These are phyloP conservation scores for Saccharomycopsis javanensis DNA, from an alignment of 805 yeast genomes.

Conservation along the genomic window DNA sequence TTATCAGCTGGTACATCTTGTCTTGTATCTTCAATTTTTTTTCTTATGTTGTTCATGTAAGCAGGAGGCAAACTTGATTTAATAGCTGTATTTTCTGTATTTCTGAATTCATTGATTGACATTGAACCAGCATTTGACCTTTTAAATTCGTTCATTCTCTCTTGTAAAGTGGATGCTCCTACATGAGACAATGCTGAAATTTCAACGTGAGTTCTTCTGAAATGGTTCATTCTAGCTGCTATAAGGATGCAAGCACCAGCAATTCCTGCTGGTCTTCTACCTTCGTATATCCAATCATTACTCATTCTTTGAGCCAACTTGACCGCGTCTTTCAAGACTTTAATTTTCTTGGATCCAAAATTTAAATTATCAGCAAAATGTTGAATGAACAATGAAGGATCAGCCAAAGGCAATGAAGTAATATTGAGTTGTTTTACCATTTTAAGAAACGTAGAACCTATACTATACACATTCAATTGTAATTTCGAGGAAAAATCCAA, in stretches of 20 bases:
- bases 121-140: conserved; percentile 64
- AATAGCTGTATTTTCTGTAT: conserved; percentile 24
- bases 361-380: conserved; percentile 85
- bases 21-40: background rate
- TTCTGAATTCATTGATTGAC: conserved; percentile 67
- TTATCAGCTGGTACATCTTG: background rate
- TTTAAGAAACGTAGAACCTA: conserved; percentile 92
- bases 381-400: conserved; percentile 87
- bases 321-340: conserved; percentile 81
- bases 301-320: conserved; percentile 85
- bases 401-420: conserved; percentile 73
- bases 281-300: conserved; percentile 92
- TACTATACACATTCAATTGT: conserved; percentile 84
- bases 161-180: conserved; percentile 87
- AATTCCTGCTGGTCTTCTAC: conserved; percentile 95
- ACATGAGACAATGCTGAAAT: conserved; percentile 93
- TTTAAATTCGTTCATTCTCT: conserved; percentile 80
- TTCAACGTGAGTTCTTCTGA: conserved; percentile 84
- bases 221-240: conserved; percentile 96
- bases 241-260: conserved; percentile 93
- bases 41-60: conserved; percentile 46
- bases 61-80: conserved; percentile 74
- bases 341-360: conserved; percentile 62
- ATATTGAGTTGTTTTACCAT: conserved; percentile 82
- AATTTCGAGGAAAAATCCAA: conserved; percentile 88